A percentile compares a stretch with the other conserved stretches of the same genome.
Conservation (phyloP, 192 early-diverging fungal genomes). For the Thoreauomyces humboldtii region DNA sequence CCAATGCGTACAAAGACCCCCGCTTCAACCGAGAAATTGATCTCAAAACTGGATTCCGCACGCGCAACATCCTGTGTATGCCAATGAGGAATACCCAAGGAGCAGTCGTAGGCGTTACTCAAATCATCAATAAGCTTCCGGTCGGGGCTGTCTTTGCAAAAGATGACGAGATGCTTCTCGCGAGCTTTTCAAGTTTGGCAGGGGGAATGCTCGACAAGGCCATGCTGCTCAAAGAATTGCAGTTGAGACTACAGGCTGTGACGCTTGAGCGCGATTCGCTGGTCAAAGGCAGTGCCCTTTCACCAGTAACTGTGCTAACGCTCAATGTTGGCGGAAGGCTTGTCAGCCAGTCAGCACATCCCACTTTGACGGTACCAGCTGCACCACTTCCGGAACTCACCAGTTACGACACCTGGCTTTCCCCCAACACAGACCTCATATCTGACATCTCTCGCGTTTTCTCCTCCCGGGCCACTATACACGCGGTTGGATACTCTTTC, state of each 20-base stretch:
- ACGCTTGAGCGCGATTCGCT: slow-evolving; percentile 4
- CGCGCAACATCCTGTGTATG: slow-evolving; percentile 53
- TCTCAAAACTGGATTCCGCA: slow-evolving; percentile 48
- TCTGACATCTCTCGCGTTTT: slow-evolving; percentile 42
- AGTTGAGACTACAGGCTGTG: slow-evolving; percentile 28
- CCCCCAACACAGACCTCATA: slow-evolving; percentile 29
- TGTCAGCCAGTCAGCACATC: slow-evolving; percentile 10
- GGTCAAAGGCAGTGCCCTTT: slow-evolving; percentile 1
- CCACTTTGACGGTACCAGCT: not conserved
- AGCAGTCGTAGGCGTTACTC: slow-evolving; percentile 47
- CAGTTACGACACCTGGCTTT: slow-evolving; percentile 46
- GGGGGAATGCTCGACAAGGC: slow-evolving; percentile 51
- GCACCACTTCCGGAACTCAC: slow-evolving; percentile 16
- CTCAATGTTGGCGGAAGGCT: slow-evolving; percentile 35
- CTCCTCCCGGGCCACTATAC: no score
- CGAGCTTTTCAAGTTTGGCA: slow-evolving; percentile 43
- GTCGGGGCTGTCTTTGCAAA: slow-evolving; percentile 31
- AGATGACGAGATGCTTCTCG: slow-evolving; percentile 44
- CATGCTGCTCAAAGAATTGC: slow-evolving; percentile 38
- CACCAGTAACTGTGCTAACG: slow-evolving; percentile 26
- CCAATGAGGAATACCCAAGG: slow-evolving; percentile 43
- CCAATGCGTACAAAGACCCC: slow-evolving; percentile 49
- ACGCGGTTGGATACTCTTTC: no score
- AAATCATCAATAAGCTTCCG: slow-evolving; percentile 54
- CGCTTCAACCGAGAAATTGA: slow-evolving; percentile 52